These are phyloP conservation scores for Mycena pura DNA, from an alignment of 768 basidiomycete species.

Conservation along the genomic window DNA sequence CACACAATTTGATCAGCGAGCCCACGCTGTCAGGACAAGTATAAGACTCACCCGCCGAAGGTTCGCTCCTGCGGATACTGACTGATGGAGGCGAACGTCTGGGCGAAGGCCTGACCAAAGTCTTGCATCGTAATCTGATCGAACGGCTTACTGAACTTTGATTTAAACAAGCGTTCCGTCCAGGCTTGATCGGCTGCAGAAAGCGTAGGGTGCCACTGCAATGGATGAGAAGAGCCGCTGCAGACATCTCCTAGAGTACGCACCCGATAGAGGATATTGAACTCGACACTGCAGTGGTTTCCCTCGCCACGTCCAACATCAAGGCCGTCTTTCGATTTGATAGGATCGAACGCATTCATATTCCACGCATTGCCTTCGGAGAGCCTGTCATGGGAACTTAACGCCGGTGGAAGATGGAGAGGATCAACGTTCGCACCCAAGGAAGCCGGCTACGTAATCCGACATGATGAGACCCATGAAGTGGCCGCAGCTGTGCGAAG, in stretches of 20 bases:
- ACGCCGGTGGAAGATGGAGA: not conserved
- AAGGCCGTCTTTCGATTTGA: slow-evolving; percentile 42
- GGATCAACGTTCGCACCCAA: slow-evolving; percentile 39
- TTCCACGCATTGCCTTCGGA: slow-evolving; percentile 61
- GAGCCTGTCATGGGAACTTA: slow-evolving; percentile 24
- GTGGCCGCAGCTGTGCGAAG: slow-evolving; percentile 50
- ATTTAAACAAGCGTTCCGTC: slow-evolving; percentile 56
- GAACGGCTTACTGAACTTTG: slow-evolving; percentile 41
- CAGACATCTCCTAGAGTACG: not conserved
- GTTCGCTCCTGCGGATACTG: slow-evolving; percentile 45
- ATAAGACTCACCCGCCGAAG: slow-evolving; percentile 49
- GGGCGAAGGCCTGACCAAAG: slow-evolving; percentile 25
- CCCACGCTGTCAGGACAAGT: not conserved
- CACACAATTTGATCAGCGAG: not conserved
- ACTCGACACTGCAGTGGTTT: slow-evolving; percentile 73
- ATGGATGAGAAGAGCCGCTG: not conserved
- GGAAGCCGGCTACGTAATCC: slow-evolving; percentile 67
- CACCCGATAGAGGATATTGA: slow-evolving; percentile 59
- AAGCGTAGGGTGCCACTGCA: slow-evolving; percentile 64
- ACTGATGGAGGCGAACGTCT: slow-evolving; percentile 26
- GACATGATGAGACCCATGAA: slow-evolving; percentile 61
- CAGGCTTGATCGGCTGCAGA: slow-evolving; percentile 57
- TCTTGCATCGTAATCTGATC: slow-evolving; percentile 39
- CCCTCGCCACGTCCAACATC: slow-evolving; percentile 59
- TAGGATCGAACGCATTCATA: slow-evolving; percentile 56